Evolutionary conservation across 306 rosid genomes (phyloP).

Genomic region (Cucurbita ficifolia): DNA sequence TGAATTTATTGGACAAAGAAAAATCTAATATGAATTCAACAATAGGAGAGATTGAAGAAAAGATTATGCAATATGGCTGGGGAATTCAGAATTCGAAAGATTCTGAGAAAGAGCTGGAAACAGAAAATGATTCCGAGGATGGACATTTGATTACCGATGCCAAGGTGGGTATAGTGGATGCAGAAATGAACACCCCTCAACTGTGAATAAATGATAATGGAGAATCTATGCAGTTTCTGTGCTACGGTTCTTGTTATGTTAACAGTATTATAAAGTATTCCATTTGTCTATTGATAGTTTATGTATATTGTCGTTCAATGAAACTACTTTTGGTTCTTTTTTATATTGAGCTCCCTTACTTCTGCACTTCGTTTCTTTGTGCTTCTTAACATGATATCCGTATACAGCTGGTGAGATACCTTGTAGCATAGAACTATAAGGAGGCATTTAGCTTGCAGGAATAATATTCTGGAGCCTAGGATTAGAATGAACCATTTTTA

Average conservation of each 20-base stretch:
- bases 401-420: not conserved
- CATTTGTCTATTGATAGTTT: not conserved
- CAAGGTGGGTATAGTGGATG: slow-evolving; percentile 29
- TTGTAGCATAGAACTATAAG: not conserved
- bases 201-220: not conserved
- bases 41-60: slow-evolving; percentile 37
- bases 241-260: not conserved
- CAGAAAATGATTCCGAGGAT: slow-evolving; percentile 41
- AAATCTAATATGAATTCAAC: slow-evolving; percentile 40
- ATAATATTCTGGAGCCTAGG: not conserved
- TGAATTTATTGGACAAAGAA: slow-evolving; percentile 53
- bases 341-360: not conserved
- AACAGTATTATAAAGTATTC: not conserved
- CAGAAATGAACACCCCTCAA: not conserved
- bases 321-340: not conserved
- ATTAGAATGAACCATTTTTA: not conserved
- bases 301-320: not conserved
- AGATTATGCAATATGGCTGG: slow-evolving; percentile 24
- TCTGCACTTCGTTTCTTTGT: not conserved
- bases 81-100: slow-evolving; percentile 17
- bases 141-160: slow-evolving; percentile 33
- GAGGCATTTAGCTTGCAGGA: not conserved
- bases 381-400: not conserved
- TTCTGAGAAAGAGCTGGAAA: slow-evolving; percentile 27
- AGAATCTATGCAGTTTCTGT: not conserved